Evolutionary conservation across 208 protist genomes (phyloP).

Genomic region (Crithidia fasciculata): DNA sequence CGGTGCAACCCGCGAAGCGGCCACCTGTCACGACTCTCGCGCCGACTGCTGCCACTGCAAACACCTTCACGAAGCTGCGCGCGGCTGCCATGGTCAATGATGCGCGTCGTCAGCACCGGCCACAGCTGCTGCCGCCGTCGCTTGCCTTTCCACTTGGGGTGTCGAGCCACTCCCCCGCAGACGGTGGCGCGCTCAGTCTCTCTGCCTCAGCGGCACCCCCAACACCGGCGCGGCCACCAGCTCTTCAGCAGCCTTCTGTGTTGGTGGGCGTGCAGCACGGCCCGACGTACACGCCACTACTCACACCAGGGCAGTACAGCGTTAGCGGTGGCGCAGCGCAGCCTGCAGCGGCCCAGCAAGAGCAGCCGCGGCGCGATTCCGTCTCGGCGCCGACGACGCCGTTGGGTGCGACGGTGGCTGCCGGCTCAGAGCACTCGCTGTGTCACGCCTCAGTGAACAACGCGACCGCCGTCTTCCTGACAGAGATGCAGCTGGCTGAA

Average conservation of each 20-base stretch:
- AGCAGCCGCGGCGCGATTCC: background rate
- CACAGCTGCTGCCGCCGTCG: background rate
- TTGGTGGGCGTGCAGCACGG: too few relatives aligned
- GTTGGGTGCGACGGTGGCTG: background rate
- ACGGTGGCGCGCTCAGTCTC: background rate
- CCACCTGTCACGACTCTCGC: too few relatives aligned
- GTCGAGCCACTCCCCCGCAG: background rate
- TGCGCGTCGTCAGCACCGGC: background rate
- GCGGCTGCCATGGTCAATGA: conserved; percentile 1
- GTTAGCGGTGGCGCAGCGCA: background rate
- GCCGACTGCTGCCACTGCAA: background rate
- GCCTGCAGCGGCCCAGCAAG: background rate
- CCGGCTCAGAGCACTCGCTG: background rate
- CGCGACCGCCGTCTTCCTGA: conserved; percentile 10
- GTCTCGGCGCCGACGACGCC: background rate
- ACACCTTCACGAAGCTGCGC: background rate
- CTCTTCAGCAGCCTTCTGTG: background rate
- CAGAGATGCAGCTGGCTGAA: background rate
- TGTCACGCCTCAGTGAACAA: background rate
- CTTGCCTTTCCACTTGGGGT: background rate
- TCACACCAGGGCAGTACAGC: too few relatives aligned
- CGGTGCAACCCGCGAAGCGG: background rate
- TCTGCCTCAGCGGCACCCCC: background rate
- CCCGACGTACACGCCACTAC: background rate
- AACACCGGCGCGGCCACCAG: background rate